phyloP scores from a whole-genome alignment of 768 basidiomycete species.

The Trametes sanguinea region DNA sequence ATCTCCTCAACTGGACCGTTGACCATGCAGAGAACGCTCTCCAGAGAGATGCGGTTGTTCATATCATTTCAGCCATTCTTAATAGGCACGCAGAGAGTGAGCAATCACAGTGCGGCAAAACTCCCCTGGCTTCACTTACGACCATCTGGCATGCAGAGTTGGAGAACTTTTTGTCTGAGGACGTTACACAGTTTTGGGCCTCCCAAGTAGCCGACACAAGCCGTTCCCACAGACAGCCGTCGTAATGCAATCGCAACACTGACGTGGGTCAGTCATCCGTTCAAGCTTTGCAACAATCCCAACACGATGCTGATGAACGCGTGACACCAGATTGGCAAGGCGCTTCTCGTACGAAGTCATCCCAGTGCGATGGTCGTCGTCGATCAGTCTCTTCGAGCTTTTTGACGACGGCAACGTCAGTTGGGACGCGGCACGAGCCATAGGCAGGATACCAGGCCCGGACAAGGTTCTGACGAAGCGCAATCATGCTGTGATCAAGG shows the following conservation, averaged over 20 bases:
- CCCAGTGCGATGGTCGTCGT: slow-evolving; percentile 55
- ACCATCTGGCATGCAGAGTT: slow-evolving; percentile 41
- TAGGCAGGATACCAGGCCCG: slow-evolving; percentile 65
- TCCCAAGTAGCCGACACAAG: slow-evolving; percentile 42
- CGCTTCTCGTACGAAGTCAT: slow-evolving; percentile 76
- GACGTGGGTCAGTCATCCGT: slow-evolving; percentile 59
- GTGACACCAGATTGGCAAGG: slow-evolving; percentile 66
- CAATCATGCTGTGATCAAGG: slow-evolving; percentile 79
- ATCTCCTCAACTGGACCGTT: slow-evolving; percentile 63
- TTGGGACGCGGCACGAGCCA: slow-evolving; percentile 72
- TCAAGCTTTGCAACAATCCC: not conserved
- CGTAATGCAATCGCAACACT: slow-evolving; percentile 57
- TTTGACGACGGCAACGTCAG: slow-evolving; percentile 67
- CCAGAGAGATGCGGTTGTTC: slow-evolving; percentile 58
- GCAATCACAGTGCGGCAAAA: slow-evolving; percentile 18
- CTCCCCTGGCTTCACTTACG: not conserved
- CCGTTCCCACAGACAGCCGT: slow-evolving; percentile 42
- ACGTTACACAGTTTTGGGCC: slow-evolving; percentile 51
- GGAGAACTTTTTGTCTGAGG: slow-evolving; percentile 44
- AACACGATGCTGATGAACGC: not conserved
- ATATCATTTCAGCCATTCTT: slow-evolving; percentile 64
- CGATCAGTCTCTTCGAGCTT: slow-evolving; percentile 64
- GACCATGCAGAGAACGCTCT: slow-evolving; percentile 44
- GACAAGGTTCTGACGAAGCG: slow-evolving; percentile 73
- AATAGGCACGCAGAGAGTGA: slow-evolving; percentile 78